phyloP scores from a whole-genome alignment of 257 asterid genomes.

The Cynanchum wilfordii region DNA sequence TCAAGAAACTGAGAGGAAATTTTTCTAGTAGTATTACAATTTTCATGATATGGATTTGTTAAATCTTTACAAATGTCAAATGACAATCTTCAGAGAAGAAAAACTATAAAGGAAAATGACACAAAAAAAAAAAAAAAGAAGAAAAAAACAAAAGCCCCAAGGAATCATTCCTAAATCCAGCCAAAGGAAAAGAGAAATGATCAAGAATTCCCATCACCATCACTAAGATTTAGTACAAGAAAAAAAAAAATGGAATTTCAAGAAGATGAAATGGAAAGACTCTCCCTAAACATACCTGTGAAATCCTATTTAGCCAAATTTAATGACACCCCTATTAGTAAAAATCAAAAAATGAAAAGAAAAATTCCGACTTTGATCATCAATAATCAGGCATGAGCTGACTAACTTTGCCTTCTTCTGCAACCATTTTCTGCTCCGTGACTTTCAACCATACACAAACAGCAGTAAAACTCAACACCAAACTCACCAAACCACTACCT shows the following conservation, averaged over 20 bases:
- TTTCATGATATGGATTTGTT: slow-evolving; percentile 3
- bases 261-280: neutral
- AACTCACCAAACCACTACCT: slow-evolving; percentile 81
- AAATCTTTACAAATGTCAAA: slow-evolving; percentile 14
- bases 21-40: neutral
- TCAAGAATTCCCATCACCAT: slow-evolving; percentile 6
- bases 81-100: neutral
- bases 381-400: slow-evolving; percentile 89
- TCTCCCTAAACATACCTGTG: slow-evolving; percentile 10
- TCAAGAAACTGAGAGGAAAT: neutral
- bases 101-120: neutral
- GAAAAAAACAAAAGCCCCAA: neutral
- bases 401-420: slow-evolving; percentile 67
- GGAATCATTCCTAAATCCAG: neutral
- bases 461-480: slow-evolving; percentile 78
- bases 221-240: neutral
- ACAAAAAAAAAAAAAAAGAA: neutral
- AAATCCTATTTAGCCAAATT: slow-evolving; percentile 12
- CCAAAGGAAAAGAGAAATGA: neutral
- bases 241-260: neutral
- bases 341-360: neutral
- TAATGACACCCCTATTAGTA: slow-evolving; percentile 3
- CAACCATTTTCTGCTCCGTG: slow-evolving; percentile 54
- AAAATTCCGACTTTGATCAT: neutral
- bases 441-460: slow-evolving; percentile 87